Conservation (phyloP, 495 filamentous ascomycete species). For the Lindgomyces ingoldianus region DNA sequence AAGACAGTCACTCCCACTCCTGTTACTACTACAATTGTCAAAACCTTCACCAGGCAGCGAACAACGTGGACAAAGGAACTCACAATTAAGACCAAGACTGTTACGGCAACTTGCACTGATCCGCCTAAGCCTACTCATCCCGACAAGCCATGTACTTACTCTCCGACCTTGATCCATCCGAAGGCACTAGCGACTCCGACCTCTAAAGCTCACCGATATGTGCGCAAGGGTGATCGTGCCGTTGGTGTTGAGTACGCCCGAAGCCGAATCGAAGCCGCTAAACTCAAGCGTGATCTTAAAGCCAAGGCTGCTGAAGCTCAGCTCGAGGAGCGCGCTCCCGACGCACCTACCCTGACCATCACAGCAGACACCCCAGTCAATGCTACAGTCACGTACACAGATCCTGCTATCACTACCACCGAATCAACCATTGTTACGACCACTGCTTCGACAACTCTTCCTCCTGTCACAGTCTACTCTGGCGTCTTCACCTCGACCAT, state of each 20-base stretch:
- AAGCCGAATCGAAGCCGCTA: slow-evolving; percentile 25
- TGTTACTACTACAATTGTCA: slow-evolving; percentile 33
- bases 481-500: slow-evolving; percentile 36
- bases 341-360: slow-evolving; percentile 31
- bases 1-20: slow-evolving; percentile 37
- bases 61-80: slow-evolving; percentile 33
- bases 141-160: slow-evolving; percentile 39
- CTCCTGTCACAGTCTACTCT: slow-evolving; percentile 35
- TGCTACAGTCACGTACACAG: slow-evolving; percentile 26
- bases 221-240: slow-evolving; percentile 26
- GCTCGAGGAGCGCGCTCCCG: slow-evolving; percentile 32
- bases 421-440: slow-evolving; percentile 10
- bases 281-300: slow-evolving; percentile 21
- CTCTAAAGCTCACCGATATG: slow-evolving; percentile 15
- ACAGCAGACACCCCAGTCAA: slow-evolving; percentile 26
- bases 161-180: slow-evolving; percentile 34
- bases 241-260: slow-evolving; percentile 35
- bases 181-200: slow-evolving; percentile 17
- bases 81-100: slow-evolving; percentile 33
- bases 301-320: slow-evolving; percentile 3
- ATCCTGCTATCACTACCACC: slow-evolving; percentile 19
- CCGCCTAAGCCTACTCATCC: slow-evolving; percentile 11
- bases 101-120: slow-evolving; percentile 35
- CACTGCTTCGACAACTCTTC: slow-evolving; percentile 20
- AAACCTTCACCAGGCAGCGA: slow-evolving; percentile 29